Evolutionary conservation across 2,329 filamentous ascomycete genomes (phyloP), one percentile per base, ranked within the genome.

Genomic region (Septoria linicola): DNA sequence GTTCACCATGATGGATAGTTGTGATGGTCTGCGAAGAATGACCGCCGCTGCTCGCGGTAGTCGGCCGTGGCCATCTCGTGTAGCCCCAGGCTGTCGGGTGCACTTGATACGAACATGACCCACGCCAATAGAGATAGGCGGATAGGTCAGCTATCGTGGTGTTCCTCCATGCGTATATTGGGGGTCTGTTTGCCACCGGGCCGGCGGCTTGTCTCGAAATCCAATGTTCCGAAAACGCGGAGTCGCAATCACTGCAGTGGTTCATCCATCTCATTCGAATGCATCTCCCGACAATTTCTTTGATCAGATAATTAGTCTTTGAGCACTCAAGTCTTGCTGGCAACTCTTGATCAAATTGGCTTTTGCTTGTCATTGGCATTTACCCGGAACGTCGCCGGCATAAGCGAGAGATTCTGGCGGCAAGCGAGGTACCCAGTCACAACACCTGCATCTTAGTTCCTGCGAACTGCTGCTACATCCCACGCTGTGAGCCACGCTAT

Each of bases 71-170:
- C 17, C 19, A 20, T 37, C n/a, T 17, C 14, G 8, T 17, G 14
- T 20, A 19, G 14, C n/a, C 7, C 1, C 17, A 4, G 35, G 17
- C 17, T 37, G n/a, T 37, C 35, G 5, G 35, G 5, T 20, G 3
- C 19, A 7, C 19, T 17, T 20, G 35, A 17, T 14, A 19, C 40
- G 7, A 27, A 17, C 30, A 10, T 8, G 11, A n/a, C 21, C 40
- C 40, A 42, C 23, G 40, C 40, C 23, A 27, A 2, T 42, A 7
- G 14, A 8, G 40, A 42, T 42, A 42, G 40, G 40, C 40, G 17
- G 41, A 46, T 51, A 51, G 49, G 49, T 42, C 40, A 42, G 27
- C 40, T 42, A 27, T n/a, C n/a, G 8, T n/a, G 23, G 8, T n/a
- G 35, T n/a, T 14, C 35, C 16, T 37, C 23, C 23, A 10, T 10